Conservation (phyloP, 108 stramenopile species). For the Epithemia pelagica region DNA sequence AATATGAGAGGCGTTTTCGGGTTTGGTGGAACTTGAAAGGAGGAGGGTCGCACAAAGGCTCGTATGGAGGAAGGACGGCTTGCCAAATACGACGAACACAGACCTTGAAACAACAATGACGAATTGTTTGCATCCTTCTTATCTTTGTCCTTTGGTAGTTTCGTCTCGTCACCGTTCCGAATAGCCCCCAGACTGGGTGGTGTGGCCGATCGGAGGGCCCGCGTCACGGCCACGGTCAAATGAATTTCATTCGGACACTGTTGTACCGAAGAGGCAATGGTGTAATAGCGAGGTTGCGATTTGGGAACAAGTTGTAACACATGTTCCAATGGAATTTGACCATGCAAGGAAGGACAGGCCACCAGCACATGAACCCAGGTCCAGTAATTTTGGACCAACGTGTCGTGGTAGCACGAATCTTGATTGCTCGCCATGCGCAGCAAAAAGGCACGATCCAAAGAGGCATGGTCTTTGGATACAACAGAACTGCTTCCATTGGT, state of each 20-base stretch:
- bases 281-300: slow-evolving; percentile 93
- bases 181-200: too few species aligned
- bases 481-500: too few species aligned
- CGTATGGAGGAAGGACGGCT: slow-evolving; percentile 34
- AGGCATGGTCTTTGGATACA: too few species aligned
- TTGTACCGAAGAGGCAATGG: slow-evolving; percentile 88
- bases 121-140: too few species aligned
- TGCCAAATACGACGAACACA: slow-evolving; percentile 83
- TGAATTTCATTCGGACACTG: slow-evolving; percentile 82
- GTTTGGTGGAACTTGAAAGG: slow-evolving; percentile 77
- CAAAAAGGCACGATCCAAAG: slow-evolving; percentile 72
- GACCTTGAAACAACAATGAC: slow-evolving; percentile 75
- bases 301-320: slow-evolving; percentile 79
- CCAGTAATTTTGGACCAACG: too few species aligned
- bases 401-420: too few species aligned
- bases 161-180: too few species aligned
- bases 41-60: slow-evolving; percentile 84
- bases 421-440: slow-evolving; percentile 76
- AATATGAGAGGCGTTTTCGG: slow-evolving; percentile 73
- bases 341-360: too few species aligned
- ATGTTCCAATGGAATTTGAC: slow-evolving; percentile 81
- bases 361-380: too few species aligned
- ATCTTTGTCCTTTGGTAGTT: too few species aligned
- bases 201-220: slow-evolving; percentile 43
- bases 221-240: slow-evolving; percentile 84